Base-by-base conservation (phyloP, 129 eudicot species). In the carrot (Daucus carota) region DNA sequence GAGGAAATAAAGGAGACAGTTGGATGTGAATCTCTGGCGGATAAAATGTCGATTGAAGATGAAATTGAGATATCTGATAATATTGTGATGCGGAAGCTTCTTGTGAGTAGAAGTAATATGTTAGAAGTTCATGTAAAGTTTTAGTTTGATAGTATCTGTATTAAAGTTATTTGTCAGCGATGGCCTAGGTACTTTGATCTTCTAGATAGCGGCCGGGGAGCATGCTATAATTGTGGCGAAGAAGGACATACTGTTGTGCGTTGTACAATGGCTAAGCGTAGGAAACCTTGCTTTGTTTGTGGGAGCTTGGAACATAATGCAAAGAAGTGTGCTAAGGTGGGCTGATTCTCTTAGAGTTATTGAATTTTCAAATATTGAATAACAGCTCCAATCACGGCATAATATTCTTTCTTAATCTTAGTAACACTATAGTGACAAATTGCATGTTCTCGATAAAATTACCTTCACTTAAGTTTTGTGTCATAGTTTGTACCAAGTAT, bases 181-280 rank as follows among this genome's bases (percentile, higher is more conserved):
- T 97, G 99, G n/a, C 99, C 99, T 5, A 89, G 99, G 80, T 94
- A 94, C 84, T 94, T 94, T 81, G 99, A 94, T 84, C 97, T 96
- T 76, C 94, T 96, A 34, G 99, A 94, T 82, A 91, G 80, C 81
- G 85, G 91, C 57, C 92, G 99, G 99, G 97, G 96, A 76, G 82
- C 92, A 80, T 94, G 99, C 92, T 94, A 84, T 76, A 94, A 94
- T 77, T 94, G 99, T 83, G 99, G 99, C 60, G 97, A 94, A 88
- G 92, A 85, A 72, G 99, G 99, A 26, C 99, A 94, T 81, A 76
- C 81, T 1, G 71, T 84, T 54, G 92, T 75, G 69, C 88, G 89
- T 73, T 94, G 99, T 84, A 89, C 90, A 52, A 85, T 88, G 26
- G 92, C 90, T 32, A 94, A 63, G 80, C 91, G 94, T 40, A 87